Conservation (phyloP, 208 protist species). For the Leishmania lainsoni region DNA sequence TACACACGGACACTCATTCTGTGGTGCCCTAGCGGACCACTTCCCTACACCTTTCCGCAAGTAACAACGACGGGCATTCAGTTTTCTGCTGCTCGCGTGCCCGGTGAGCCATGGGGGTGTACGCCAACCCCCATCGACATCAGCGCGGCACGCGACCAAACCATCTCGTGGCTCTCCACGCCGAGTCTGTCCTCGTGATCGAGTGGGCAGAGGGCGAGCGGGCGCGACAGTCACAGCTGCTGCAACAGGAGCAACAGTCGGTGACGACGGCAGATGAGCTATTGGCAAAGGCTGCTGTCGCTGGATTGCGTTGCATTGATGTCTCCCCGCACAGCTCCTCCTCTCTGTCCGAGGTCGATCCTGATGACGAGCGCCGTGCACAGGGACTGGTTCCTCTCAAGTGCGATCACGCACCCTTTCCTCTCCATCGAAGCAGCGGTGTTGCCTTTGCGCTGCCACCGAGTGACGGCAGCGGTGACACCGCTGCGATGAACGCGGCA, state of each 20-base stretch:
- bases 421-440: slow-evolving; percentile 30
- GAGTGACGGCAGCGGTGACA: background rate
- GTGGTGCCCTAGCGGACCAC: background rate
- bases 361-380: slow-evolving; percentile 14
- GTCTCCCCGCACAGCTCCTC: slow-evolving; percentile 5
- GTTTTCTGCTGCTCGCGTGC: slow-evolving; percentile 34
- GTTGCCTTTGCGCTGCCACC: slow-evolving; percentile 21
- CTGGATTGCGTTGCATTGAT: background rate
- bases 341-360: background rate
- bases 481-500: background rate
- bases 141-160: slow-evolving; percentile 33
- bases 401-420: slow-evolving; percentile 32
- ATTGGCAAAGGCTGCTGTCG: slow-evolving; percentile 10
- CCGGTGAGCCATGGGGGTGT: slow-evolving; percentile 27
- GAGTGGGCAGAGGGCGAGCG: slow-evolving; percentile 21
- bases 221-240: slow-evolving; percentile 7
- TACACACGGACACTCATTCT: background rate
- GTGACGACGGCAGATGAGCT: background rate
- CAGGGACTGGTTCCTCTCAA: slow-evolving; percentile 29
- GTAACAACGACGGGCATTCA: slow-evolving; percentile 36
- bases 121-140: slow-evolving; percentile 33
- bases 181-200: slow-evolving; percentile 27
- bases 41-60: background rate
- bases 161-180: slow-evolving; percentile 35
- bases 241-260: background rate